A percentile compares a stretch with the other conserved stretches of the same genome.
phyloP scores from a whole-genome alignment of 495 filamentous ascomycete genomes.

The Lasiosphaeria ovina region DNA sequence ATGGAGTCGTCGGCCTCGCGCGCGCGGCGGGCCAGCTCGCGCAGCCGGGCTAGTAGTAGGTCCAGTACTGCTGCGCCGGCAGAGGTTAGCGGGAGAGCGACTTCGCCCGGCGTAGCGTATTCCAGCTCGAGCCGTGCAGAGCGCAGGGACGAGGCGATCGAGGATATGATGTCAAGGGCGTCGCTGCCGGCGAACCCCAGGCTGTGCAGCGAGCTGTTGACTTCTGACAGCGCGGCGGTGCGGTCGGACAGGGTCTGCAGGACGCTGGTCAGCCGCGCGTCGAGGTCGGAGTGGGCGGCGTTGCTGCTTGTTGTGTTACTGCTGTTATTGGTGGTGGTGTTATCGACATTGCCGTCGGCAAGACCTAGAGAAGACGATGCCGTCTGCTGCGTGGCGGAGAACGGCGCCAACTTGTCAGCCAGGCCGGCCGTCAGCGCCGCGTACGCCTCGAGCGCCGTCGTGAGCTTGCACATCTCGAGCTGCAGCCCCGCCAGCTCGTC shows the following conservation, averaged over 20 bases:
- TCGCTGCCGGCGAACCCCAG: constrained; percentile 56
- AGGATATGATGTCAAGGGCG: constrained; percentile 48
- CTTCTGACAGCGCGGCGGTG: constrained; percentile 34
- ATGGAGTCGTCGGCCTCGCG: constrained; percentile 53
- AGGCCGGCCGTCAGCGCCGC: constrained; percentile 32
- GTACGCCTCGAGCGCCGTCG: constrained; percentile 38
- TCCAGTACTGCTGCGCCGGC: constrained; percentile 49
- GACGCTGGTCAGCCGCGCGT: constrained; percentile 32
- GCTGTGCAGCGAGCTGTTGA: constrained; percentile 39
- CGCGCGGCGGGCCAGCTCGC: constrained; percentile 45
- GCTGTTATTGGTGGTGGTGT: background rate
- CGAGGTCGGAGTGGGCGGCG: constrained; percentile 23
- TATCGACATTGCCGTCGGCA: no score
- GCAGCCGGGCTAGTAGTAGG: constrained; percentile 42
- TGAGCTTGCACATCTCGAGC: constrained; percentile 40
- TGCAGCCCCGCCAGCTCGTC: constrained; percentile 39
- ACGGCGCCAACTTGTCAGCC: constrained; percentile 29
- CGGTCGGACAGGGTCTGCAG: constrained; percentile 40
- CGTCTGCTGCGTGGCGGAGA: constrained; percentile 6
- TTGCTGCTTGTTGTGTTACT: no score
- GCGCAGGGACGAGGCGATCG: constrained; percentile 56
- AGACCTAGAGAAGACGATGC: constrained; percentile 1
- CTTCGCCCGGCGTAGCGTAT: constrained; percentile 63
- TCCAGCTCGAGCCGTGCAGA: constrained; percentile 67
- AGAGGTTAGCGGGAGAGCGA: constrained; percentile 41